A percentile compares a stretch with the other conserved stretches of the same genome.
Evolutionary conservation across 208 protist species (phyloP).

Genomic region (Crithidia acanthocephali): DNA sequence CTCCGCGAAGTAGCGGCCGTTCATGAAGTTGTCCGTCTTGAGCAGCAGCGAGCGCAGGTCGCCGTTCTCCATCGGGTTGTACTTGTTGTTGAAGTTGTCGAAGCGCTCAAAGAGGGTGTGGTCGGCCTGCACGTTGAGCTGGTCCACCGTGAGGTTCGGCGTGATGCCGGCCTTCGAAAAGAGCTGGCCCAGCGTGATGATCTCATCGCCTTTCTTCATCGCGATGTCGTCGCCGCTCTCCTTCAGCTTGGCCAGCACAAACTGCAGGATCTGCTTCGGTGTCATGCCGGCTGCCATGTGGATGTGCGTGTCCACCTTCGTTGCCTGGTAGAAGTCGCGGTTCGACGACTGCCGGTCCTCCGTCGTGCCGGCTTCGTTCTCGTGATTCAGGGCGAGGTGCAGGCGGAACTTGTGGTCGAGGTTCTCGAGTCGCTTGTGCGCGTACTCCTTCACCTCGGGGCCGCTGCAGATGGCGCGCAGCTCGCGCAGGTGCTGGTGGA

Average conservation of each 20-base stretch:
- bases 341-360: conserved; percentile 87
- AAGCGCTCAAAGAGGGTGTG: conserved; percentile 98
- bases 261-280: conserved; percentile 93
- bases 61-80: conserved; percentile 97
- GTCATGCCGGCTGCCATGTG: conserved; percentile 97
- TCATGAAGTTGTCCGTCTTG: conserved; percentile 99
- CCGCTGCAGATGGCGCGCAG: conserved; percentile 73
- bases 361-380: conserved; percentile 88
- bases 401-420: conserved; percentile 95
- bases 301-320: conserved; percentile 98
- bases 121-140: conserved; percentile 97
- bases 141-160: conserved; percentile 95
- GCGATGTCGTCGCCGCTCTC: conserved; percentile 94
- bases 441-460: conserved; percentile 92
- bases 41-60: conserved; percentile 97
- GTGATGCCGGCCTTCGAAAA: conserved; percentile 89
- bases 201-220: conserved; percentile 83
- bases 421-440: conserved; percentile 90
- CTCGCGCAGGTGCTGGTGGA: conserved; percentile 75
- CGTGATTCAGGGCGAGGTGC: conserved; percentile 94
- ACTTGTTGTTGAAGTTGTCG: conserved; percentile 99
- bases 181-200: conserved; percentile 87
- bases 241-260: conserved; percentile 94
- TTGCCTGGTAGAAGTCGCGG: conserved; percentile 95
- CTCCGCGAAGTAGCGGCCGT: conserved; percentile 98